A percentile compares a stretch with the other conserved stretches of the same genome.
Conservation (phyloP, 2,329 filamentous ascomycete genomes). For the Xylaria sp. region DNA sequence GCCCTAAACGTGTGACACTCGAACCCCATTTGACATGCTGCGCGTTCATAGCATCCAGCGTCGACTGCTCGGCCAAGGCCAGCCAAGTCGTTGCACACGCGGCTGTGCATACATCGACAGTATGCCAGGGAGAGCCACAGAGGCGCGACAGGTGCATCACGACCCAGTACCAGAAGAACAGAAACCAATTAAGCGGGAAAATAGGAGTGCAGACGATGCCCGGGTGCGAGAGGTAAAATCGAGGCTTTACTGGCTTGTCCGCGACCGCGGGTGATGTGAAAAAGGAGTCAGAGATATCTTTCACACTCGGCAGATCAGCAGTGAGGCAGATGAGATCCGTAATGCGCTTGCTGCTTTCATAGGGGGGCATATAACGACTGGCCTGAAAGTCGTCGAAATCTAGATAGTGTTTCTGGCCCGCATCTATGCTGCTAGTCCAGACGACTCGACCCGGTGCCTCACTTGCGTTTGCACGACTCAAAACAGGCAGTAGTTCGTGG, state of each 20-base stretch:
- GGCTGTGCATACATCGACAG: constrained; percentile 74
- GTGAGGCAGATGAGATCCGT: constrained; percentile 85
- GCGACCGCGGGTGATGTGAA: constrained; percentile 47
- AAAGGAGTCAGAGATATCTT: constrained; percentile 62
- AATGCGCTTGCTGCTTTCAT: constrained; percentile 86
- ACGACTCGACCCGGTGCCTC: constrained; percentile 70
- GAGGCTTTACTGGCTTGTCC: constrained; percentile 52
- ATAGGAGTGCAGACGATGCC: constrained; percentile 85
- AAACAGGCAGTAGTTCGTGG: constrained; percentile 78
- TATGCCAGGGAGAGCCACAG: constrained; percentile 89
- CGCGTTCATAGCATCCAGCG: constrained; percentile 61
- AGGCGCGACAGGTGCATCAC: constrained; percentile 75
- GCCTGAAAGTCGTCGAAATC: constrained; percentile 77
- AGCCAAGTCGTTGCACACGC: constrained; percentile 81
- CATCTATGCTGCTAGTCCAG: constrained; percentile 87
- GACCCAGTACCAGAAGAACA: constrained; percentile 71
- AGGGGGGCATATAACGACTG: constrained; percentile 66
- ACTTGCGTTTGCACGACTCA: constrained; percentile 56
- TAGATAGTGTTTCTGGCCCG: constrained; percentile 58
- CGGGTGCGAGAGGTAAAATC: constrained; percentile 81
- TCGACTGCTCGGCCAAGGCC: constrained; percentile 68
- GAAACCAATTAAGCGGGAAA: constrained; percentile 72
- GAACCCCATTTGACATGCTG: constrained; percentile 83
- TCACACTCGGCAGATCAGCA: constrained; percentile 67
- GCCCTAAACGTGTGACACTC: constrained; percentile 63